These are phyloP conservation scores for Pyricularia pennisetigena DNA, from an alignment of 2,329 filamentous ascomycete genomes.

Conservation along the genomic window DNA sequence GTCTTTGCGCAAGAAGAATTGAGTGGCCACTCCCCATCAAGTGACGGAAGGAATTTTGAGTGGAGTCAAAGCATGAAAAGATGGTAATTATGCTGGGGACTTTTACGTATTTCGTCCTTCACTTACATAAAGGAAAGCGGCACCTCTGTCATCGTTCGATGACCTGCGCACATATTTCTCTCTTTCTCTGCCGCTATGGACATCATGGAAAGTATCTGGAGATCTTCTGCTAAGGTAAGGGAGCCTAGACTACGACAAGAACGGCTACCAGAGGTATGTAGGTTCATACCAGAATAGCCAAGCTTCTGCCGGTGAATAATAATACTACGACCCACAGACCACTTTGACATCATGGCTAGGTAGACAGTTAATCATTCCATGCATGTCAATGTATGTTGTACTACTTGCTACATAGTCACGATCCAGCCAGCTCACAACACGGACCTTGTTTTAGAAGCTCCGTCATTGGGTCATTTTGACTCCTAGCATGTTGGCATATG, in stretches of 20 bases:
- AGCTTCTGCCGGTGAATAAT: background rate
- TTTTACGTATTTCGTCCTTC: background rate
- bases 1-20: background rate
- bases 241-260: background rate
- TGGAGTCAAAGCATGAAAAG: background rate
- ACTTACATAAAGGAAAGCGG: background rate
- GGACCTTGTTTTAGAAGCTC: background rate
- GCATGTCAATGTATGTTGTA: background rate
- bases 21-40: background rate
- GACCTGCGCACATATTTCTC: background rate
- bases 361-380: background rate
- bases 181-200: background rate
- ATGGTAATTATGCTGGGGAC: background rate
- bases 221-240: no score
- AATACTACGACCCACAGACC: background rate
- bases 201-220: no score
- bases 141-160: background rate
- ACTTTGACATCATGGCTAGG: background rate
- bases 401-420: background rate
- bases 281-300: background rate
- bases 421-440: background rate
- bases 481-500: background rate
- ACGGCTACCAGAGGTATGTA: background rate
- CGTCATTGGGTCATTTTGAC: background rate
- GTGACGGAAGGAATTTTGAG: background rate